phyloP scores from a whole-genome alignment of 1,284 basidiomycete genomes.

The Hortiboletus rubellus region DNA sequence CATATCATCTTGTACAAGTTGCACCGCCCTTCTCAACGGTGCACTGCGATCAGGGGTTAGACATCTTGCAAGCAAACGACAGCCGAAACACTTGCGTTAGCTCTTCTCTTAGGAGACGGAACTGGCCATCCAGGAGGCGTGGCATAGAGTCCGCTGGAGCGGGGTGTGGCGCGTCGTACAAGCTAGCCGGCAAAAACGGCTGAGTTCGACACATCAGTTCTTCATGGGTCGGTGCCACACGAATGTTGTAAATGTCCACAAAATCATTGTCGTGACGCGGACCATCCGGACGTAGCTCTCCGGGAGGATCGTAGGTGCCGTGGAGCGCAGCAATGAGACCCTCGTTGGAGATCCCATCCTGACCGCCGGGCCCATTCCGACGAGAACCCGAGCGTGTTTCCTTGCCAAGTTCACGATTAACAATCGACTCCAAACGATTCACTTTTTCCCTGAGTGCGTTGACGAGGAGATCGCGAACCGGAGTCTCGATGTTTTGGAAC shows the following conservation, averaged over 20 bases:
- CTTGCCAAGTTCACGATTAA: constrained; percentile 35
- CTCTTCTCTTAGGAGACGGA: constrained; percentile 69
- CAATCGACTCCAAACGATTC: constrained; percentile 46
- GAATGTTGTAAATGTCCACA: constrained; percentile 54
- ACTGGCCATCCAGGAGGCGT: constrained; percentile 66
- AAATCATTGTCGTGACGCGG: constrained; percentile 69
- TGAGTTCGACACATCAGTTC: constrained; percentile 50
- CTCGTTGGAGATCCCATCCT: constrained; percentile 23
- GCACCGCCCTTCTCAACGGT: constrained; percentile 50
- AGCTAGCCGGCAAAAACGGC: constrained; percentile 59
- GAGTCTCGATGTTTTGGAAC: constrained; percentile 23
- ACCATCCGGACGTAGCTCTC: constrained; percentile 47
- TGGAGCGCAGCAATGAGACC: constrained; percentile 41
- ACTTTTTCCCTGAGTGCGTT: constrained; percentile 42
- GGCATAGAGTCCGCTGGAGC: constrained; percentile 56
- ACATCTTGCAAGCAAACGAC: neutral
- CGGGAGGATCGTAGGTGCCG: constrained; percentile 55
- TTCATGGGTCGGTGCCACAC: constrained; percentile 60
- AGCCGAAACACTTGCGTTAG: constrained; percentile 48
- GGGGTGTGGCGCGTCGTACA: constrained; percentile 61
- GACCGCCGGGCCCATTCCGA: neutral
- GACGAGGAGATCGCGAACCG: constrained; percentile 40
- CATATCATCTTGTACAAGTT: constrained; percentile 47
- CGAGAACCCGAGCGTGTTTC: constrained; percentile 23
- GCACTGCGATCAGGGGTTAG: constrained; percentile 38